Evolutionary conservation across 177 flowering plant genomes (phyloP).

Genomic region (Tripterygium wilfordii): DNA sequence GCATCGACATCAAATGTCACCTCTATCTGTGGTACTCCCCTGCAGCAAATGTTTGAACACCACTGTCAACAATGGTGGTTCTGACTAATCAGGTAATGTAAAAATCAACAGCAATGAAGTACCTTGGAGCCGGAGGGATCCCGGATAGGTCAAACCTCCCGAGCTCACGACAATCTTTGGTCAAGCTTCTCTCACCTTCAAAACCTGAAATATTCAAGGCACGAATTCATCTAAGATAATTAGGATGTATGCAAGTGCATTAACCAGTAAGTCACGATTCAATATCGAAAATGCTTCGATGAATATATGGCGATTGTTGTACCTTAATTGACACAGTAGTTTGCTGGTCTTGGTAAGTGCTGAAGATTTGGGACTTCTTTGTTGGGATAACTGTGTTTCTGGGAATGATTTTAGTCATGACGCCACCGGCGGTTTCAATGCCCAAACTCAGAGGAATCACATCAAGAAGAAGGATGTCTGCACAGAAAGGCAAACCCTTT

Average conservation of each 20-base stretch:
- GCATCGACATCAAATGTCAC: conserved; percentile 61
- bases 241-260: background rate
- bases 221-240: no score
- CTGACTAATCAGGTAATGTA: no score
- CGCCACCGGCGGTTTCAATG: conserved; percentile 61
- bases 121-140: conserved; percentile 69
- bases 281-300: no score
- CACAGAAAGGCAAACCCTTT: background rate
- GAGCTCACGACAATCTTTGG: conserved; percentile 50
- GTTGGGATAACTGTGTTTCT: conserved; percentile 49
- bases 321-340: conserved; percentile 49
- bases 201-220: no score
- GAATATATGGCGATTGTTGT: background rate
- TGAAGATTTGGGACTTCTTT: conserved; percentile 56
- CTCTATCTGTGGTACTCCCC: conserved; percentile 57
- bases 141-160: conserved; percentile 53
- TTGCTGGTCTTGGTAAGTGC: conserved; percentile 58
- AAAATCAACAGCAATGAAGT: conserved; percentile 1
- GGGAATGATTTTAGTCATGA: conserved; percentile 56
- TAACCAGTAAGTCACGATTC: background rate
- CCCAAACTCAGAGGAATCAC: conserved; percentile 52
- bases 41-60: no score
- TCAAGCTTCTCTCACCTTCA: conserved; percentile 55
- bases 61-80: no score
- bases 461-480: conserved; percentile 47